These are phyloP conservation scores for Bisporella sp. DNA, from an alignment of 2,329 filamentous ascomycete species.

Conservation along the genomic window DNA sequence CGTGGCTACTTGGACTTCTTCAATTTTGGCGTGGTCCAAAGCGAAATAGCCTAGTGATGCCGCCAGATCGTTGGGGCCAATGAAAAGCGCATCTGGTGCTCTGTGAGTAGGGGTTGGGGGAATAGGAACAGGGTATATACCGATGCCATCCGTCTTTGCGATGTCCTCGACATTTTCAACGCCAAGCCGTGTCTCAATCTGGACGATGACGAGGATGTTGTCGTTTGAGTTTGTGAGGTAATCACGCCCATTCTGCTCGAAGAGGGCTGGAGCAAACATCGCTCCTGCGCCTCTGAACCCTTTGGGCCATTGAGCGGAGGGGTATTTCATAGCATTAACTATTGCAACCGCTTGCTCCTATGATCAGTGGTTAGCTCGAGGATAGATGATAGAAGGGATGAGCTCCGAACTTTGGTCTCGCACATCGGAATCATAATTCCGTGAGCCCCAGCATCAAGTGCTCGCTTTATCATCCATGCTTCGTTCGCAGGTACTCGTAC, in stretches of 20 bases:
- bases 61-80: constrained; percentile 20
- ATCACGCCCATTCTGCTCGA: constrained; percentile 40
- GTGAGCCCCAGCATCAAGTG: constrained; percentile 48
- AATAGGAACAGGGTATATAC: not conserved
- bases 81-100: constrained; percentile 17
- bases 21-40: constrained; percentile 26
- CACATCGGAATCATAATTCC: constrained; percentile 30
- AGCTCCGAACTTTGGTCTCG: not conserved
- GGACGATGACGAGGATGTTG: constrained; percentile 53
- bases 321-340: not conserved
- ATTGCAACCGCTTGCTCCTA: not conserved
- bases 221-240: constrained; percentile 48
- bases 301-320: not conserved
- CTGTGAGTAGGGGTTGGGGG: not conserved
- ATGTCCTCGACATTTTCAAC: constrained; percentile 52
- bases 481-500: constrained; percentile 49
- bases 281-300: constrained; percentile 40
- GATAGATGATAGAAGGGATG: not conserved
- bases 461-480: constrained; percentile 47
- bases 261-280: constrained; percentile 42
- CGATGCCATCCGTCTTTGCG: constrained; percentile 29
- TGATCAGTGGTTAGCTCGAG: constrained; percentile 2
- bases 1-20: constrained; percentile 27
- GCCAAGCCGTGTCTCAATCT: constrained; percentile 57
- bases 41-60: constrained; percentile 26